phyloP scores from a whole-genome alignment of 306 rosid species.

The Trifolium repens region DNA sequence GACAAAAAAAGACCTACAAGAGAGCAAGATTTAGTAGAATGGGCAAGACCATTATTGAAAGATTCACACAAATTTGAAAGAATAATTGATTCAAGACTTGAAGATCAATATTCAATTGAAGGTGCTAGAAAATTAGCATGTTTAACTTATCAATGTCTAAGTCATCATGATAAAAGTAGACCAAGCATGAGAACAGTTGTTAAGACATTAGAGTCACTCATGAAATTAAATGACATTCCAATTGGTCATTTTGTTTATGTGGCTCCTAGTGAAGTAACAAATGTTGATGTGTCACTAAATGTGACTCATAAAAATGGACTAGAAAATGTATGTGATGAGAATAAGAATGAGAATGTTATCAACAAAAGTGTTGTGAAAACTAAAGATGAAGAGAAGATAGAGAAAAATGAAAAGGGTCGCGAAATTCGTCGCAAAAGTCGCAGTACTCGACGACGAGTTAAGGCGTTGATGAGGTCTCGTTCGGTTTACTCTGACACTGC shows the following conservation, averaged over 20 bases:
- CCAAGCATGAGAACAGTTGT: conserved; percentile 85
- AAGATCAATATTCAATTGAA: conserved; percentile 74
- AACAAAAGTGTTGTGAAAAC: conserved; percentile 28
- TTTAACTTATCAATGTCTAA: conserved; percentile 77
- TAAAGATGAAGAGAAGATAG: conserved; percentile 38
- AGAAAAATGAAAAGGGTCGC: conserved; percentile 33
- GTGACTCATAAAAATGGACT: conserved; percentile 14
- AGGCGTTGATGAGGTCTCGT: conserved; percentile 53
- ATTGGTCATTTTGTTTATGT: conserved; percentile 81
- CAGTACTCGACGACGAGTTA: conserved; percentile 45
- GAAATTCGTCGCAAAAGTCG: conserved; percentile 48
- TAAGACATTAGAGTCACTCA: conserved; percentile 62
- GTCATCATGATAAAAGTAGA: conserved; percentile 67
- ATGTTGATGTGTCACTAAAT: neutral
- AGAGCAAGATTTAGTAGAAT: conserved; percentile 80
- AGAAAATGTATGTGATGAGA: conserved; percentile 25
- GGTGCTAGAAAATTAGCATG: conserved; percentile 70
- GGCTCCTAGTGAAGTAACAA: conserved; percentile 53
- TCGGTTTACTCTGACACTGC: conserved; percentile 76
- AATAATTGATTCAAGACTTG: conserved; percentile 78
- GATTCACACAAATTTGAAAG: conserved; percentile 69
- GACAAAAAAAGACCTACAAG: conserved; percentile 70
- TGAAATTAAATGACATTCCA: conserved; percentile 64
- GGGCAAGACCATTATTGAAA: conserved; percentile 81
- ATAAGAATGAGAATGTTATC: neutral